phyloP scores from a whole-genome alignment of 1,139 yeast species.

The Wickerhamomyces sp. region DNA sequence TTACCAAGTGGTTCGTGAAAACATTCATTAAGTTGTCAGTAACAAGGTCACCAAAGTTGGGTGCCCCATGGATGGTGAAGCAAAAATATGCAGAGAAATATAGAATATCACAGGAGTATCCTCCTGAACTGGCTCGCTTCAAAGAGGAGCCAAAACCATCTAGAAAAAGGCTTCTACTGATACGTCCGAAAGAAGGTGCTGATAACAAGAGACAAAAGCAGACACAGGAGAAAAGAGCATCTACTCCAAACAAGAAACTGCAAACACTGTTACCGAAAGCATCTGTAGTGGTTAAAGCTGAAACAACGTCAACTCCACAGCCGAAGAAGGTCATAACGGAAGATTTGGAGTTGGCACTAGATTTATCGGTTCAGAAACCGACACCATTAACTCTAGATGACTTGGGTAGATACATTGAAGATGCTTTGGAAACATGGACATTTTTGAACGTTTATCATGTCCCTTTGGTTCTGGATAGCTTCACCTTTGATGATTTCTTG shows the following conservation, averaged over 20 bases:
- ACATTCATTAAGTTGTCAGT: conserved; percentile 85
- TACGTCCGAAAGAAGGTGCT: conserved; percentile 15
- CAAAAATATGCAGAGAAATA: conserved; percentile 59
- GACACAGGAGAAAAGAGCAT: conserved; percentile 5
- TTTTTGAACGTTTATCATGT: conserved; percentile 69
- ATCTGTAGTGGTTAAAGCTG: conserved; percentile 5
- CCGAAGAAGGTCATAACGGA: conserved; percentile 29
- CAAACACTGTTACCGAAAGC: conserved; percentile 5
- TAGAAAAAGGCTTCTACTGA: conserved; percentile 7
- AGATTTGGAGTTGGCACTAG: conserved; percentile 30
- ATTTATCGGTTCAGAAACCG: conserved; percentile 16
- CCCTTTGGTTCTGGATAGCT: conserved; percentile 61
- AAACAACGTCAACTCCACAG: conserved; percentile 13
- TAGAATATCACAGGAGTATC: conserved; percentile 55
- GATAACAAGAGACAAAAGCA: conserved; percentile 3
- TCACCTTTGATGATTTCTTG: conserved; percentile 76
- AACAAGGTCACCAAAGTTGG: conserved; percentile 75
- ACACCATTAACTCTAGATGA: conserved; percentile 16
- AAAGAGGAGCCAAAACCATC: conserved; percentile 16
- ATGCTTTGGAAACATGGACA: conserved; percentile 67
- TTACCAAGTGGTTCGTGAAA: conserved; percentile 85
- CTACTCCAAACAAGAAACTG: conserved; percentile 2
- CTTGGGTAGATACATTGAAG: conserved; percentile 29
- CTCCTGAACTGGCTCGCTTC: conserved; percentile 44
- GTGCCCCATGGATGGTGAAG: conserved; percentile 98